A percentile compares a stretch with the other conserved stretches of the same genome.
Evolutionary conservation across 192 early-diverging fungal species (phyloP).

Genomic region (Backusella tuberculispora): DNA sequence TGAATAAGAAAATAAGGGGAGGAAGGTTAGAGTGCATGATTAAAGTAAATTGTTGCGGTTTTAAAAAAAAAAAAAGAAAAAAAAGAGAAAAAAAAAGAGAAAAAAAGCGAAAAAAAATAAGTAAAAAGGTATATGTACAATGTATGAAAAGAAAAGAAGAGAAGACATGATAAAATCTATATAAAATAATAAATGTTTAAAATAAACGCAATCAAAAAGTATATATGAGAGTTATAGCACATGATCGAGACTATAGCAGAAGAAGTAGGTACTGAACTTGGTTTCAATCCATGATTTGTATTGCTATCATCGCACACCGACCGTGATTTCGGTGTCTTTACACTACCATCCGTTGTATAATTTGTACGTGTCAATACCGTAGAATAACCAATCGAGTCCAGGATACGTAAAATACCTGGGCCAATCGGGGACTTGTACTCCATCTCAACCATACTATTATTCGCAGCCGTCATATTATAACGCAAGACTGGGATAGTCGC

Average conservation of each 20-base stretch:
- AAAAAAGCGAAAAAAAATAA: background rate
- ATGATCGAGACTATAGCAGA: background rate
- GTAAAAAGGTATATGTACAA: background rate
- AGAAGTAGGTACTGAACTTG: background rate
- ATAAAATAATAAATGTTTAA: slow-evolving; percentile 5
- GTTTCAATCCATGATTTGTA: slow-evolving; percentile 17
- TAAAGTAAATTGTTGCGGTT: too few relatives aligned
- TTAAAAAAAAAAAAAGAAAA: too few relatives aligned
- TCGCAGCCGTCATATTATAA: slow-evolving; percentile 21
- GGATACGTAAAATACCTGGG: slow-evolving; percentile 39
- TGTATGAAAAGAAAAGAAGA: background rate
- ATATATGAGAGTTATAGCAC: background rate
- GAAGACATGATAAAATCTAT: background rate
- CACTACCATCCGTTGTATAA: slow-evolving; percentile 25
- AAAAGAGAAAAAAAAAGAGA: too few relatives aligned
- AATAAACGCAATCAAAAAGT: background rate
- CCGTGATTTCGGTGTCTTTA: slow-evolving; percentile 10
- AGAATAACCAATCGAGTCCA: slow-evolving; percentile 42
- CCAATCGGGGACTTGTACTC: slow-evolving; percentile 39
- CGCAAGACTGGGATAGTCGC: slow-evolving; percentile 12
- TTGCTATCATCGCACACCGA: slow-evolving; percentile 31
- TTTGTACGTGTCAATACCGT: slow-evolving; percentile 31
- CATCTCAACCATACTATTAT: background rate
- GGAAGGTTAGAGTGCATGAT: too few relatives aligned
- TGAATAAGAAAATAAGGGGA: too few relatives aligned